Percentiles rank a stretch among this genome's conserved stretches.
Conservation (phyloP, 31 red algal genomes). For the Endocladia muricata region DNA sequence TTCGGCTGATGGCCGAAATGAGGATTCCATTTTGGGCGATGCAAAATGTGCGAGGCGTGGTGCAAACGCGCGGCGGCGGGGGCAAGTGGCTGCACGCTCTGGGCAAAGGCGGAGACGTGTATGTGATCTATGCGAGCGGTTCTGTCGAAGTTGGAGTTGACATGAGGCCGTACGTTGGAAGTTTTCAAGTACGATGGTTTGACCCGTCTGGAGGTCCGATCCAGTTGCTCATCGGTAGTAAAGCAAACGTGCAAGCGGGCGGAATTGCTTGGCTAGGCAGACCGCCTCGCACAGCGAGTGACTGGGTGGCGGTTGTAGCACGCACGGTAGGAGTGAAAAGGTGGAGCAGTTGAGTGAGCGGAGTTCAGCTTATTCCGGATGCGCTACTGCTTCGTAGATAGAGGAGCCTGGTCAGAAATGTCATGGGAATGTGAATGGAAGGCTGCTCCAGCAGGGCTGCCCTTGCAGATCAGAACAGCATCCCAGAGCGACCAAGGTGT, state of each 20-base stretch:
- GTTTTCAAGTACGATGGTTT: slow-evolving; percentile 57
- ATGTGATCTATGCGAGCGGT: slow-evolving; percentile 33
- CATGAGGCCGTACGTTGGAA: not conserved
- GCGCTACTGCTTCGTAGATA: too few relatives aligned
- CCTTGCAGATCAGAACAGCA: too few relatives aligned
- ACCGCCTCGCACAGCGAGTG: not conserved
- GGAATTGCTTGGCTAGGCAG: not conserved
- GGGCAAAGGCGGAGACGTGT: slow-evolving; percentile 26
- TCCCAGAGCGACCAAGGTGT: too few relatives aligned
- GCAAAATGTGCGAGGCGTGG: slow-evolving; percentile 8
- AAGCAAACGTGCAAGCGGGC: not conserved
- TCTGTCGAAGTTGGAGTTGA: slow-evolving; percentile 15
- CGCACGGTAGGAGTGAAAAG: not conserved
- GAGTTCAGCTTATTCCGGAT: too few relatives aligned
- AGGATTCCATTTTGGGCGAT: slow-evolving; percentile 52
- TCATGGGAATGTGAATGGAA: too few relatives aligned
- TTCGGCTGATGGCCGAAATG: slow-evolving; percentile 16
- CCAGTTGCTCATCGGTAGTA: not conserved
- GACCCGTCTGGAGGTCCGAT: slow-evolving; percentile 13
- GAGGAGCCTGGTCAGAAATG: too few relatives aligned
- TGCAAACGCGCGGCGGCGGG: not conserved
- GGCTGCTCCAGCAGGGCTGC: too few relatives aligned
- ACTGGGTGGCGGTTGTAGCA: slow-evolving; percentile 6
- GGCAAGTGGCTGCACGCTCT: slow-evolving; percentile 26
- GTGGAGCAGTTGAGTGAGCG: too few relatives aligned